Evolutionary conservation across 768 basidiomycete genomes (phyloP).

Genomic region (Kwoniella sp.): DNA sequence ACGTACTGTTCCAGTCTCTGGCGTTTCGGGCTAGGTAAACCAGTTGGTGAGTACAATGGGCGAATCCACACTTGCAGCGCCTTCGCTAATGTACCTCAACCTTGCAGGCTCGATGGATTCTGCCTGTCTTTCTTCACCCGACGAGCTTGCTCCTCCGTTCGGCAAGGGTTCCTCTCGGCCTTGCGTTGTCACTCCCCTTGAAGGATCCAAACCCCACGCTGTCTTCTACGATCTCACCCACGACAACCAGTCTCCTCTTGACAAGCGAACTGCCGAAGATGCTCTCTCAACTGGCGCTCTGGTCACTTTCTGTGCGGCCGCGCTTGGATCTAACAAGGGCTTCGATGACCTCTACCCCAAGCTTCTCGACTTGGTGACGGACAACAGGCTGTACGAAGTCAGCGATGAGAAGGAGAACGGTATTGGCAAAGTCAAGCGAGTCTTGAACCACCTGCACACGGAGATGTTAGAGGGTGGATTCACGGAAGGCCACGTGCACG

Average conservation of each 20-base stretch:
- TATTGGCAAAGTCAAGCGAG: slow-evolving; percentile 61
- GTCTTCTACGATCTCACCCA: slow-evolving; percentile 94
- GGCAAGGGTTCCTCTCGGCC: slow-evolving; percentile 76
- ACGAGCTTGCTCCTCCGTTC: slow-evolving; percentile 78
- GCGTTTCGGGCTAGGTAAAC: slow-evolving; percentile 87
- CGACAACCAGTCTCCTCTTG: slow-evolving; percentile 88
- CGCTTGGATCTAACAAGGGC: slow-evolving; percentile 90
- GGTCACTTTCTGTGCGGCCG: slow-evolving; percentile 85
- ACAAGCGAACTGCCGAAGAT: slow-evolving; percentile 92
- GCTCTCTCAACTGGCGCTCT: slow-evolving; percentile 91
- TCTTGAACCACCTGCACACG: slow-evolving; percentile 82
- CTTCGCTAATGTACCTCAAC: background rate
- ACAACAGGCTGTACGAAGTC: slow-evolving; percentile 77
- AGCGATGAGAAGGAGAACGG: slow-evolving; percentile 57
- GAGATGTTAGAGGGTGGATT: slow-evolving; percentile 89
- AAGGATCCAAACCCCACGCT: slow-evolving; percentile 87
- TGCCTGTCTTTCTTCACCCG: slow-evolving; percentile 74
- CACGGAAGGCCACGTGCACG: slow-evolving; percentile 92
- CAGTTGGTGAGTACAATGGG: slow-evolving; percentile 71
- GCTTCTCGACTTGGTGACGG: slow-evolving; percentile 82
- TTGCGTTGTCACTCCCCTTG: slow-evolving; percentile 74
- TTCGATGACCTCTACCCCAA: slow-evolving; percentile 98
- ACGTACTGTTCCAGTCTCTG: slow-evolving; percentile 62
- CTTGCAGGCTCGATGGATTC: slow-evolving; percentile 83
- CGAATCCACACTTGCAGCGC: too few species aligned